phyloP scores from a whole-genome alignment of 306 rosid genomes.

The Vachellia collinsii region DNA sequence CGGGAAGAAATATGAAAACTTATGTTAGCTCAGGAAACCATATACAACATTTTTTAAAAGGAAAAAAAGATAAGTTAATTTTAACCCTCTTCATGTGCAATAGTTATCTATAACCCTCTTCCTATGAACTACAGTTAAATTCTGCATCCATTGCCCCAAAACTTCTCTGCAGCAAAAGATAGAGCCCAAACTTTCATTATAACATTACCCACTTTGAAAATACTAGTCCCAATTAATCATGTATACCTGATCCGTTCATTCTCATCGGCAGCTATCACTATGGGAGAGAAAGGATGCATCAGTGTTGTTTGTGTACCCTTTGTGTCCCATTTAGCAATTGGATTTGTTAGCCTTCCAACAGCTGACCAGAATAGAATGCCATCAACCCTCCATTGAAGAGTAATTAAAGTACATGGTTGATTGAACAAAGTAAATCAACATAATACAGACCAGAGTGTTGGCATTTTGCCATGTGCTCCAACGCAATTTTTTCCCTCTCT shows the following conservation, averaged over 20 bases:
- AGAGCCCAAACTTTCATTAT: not conserved
- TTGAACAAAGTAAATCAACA: not conserved
- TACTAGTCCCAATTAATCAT: conserved; percentile 9
- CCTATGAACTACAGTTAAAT: not conserved
- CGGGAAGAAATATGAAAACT: not conserved
- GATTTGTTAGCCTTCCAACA: conserved; percentile 80
- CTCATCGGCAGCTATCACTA: conserved; percentile 92
- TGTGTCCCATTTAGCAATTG: conserved; percentile 91
- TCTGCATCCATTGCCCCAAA: not conserved
- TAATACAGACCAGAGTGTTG: conserved; percentile 79
- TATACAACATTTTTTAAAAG: not conserved
- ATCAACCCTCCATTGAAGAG: conserved; percentile 29
- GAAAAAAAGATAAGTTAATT: not conserved
- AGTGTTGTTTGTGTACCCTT: conserved; percentile 76
- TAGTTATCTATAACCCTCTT: conserved; percentile 16
- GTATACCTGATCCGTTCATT: conserved; percentile 89
- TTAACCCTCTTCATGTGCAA: not conserved
- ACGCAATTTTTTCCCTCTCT: conserved; percentile 82
- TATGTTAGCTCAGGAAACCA: not conserved
- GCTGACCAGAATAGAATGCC: conserved; percentile 56
- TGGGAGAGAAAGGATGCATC: conserved; percentile 94
- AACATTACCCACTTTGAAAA: conserved; percentile 13
- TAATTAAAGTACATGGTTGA: conserved; percentile 1
- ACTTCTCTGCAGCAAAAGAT: not conserved
- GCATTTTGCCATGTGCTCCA: conserved; percentile 93